A percentile compares a stretch with the other conserved stretches of the same genome.
Evolutionary conservation across 768 basidiomycete species (phyloP).

Genomic region (Epithele typhae): DNA sequence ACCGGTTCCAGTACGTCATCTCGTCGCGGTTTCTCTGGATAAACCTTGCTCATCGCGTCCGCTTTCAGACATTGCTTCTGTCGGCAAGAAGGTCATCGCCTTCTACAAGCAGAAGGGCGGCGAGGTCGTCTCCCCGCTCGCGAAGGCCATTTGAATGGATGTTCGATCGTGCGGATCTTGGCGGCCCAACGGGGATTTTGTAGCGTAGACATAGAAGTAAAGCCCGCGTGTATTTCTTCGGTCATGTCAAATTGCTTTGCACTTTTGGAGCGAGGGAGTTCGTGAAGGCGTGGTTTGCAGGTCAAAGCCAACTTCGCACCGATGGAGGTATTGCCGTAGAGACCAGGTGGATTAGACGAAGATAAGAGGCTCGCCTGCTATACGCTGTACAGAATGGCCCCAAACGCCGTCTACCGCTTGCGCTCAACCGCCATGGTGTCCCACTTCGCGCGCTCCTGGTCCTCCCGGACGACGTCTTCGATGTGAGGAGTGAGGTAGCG

Average conservation of each 20-base stretch:
- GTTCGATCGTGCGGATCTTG: background rate
- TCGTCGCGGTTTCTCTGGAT: background rate
- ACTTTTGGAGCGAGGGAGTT: background rate
- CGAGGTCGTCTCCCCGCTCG: constrained; percentile 66
- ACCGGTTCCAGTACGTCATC: constrained; percentile 61
- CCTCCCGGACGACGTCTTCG: constrained; percentile 65
- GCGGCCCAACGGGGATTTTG: background rate
- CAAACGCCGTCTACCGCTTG: constrained; percentile 35
- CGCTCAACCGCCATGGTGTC: constrained; percentile 71
- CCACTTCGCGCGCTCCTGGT: constrained; percentile 74
- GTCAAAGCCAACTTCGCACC: too few relatives aligned
- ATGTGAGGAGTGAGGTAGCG: constrained; percentile 87
- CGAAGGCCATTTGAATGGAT: constrained; percentile 55
- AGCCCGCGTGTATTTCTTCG: constrained; percentile 6
- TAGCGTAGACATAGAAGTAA: constrained; percentile 11
- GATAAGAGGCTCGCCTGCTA: constrained; percentile 1
- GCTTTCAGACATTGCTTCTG: constrained; percentile 61
- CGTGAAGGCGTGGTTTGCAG: background rate
- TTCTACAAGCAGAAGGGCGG: constrained; percentile 84
- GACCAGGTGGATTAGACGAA: constrained; percentile 3
- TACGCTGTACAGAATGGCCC: constrained; percentile 1
- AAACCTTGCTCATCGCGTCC: background rate
- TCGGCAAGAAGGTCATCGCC: constrained; percentile 81
- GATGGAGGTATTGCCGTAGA: too few relatives aligned
- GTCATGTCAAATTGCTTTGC: constrained; percentile 4